Evolutionary conservation across 129 eudicot genomes (phyloP).

Genomic region (Logfia minima): DNA sequence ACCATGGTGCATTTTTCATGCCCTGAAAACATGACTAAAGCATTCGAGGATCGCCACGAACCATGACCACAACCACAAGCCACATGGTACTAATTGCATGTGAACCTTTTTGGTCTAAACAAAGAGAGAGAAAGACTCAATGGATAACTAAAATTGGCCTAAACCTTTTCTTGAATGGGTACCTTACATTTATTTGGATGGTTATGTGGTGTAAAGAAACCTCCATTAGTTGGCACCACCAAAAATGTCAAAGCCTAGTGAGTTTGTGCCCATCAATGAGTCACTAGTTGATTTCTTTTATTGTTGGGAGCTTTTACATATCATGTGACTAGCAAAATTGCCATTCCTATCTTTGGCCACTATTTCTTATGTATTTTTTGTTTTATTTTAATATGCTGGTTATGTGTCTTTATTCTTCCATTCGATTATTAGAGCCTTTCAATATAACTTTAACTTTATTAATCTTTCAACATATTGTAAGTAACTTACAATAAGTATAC

Average conservation of each 20-base stretch:
- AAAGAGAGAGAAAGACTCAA: slow-evolving; percentile 11
- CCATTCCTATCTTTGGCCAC: slow-evolving; percentile 15
- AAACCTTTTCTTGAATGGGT: slow-evolving; percentile 8
- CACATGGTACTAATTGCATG: slow-evolving; percentile 19
- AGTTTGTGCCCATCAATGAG: slow-evolving; percentile 19
- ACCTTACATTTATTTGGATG: slow-evolving; percentile 20
- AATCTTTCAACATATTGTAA: background rate
- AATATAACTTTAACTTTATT: too few species aligned
- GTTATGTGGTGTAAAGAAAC: slow-evolving; percentile 25
- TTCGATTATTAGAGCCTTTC: background rate
- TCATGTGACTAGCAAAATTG: slow-evolving; percentile 18
- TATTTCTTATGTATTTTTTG: background rate
- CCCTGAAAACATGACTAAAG: slow-evolving; percentile 8
- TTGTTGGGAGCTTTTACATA: slow-evolving; percentile 12
- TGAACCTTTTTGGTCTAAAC: slow-evolving; percentile 19
- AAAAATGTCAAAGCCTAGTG: slow-evolving; percentile 33
- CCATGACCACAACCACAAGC: slow-evolving; percentile 6
- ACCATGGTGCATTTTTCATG: background rate
- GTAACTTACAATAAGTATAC: background rate
- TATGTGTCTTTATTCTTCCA: background rate
- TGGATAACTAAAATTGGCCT: slow-evolving; percentile 12
- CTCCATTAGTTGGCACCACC: slow-evolving; percentile 16
- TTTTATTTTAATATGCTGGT: background rate
- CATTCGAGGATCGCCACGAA: background rate
- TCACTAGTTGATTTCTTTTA: slow-evolving; percentile 17